phyloP scores from a whole-genome alignment of 2,329 filamentous ascomycete genomes.

The Xylariaceae sp. region DNA sequence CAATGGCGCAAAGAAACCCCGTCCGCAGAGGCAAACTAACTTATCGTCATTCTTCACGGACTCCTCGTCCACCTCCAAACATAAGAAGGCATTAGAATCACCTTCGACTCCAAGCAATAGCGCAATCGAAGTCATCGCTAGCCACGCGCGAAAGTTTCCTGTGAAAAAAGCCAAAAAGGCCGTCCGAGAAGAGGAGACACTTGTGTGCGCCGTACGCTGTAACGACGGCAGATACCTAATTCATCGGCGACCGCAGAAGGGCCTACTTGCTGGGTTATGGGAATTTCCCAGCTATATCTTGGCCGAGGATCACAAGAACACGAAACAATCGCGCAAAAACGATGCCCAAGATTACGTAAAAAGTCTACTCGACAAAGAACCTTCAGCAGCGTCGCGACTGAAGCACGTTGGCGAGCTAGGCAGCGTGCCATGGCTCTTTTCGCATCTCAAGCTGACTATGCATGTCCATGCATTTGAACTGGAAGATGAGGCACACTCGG shows the following conservation, averaged over 20 bases:
- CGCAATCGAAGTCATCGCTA: slow-evolving; percentile 31
- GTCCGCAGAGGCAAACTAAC: slow-evolving; percentile 16
- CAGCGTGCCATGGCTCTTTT: slow-evolving; percentile 53
- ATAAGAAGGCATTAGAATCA: neutral
- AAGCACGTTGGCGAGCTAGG: slow-evolving; percentile 41
- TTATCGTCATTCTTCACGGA: slow-evolving; percentile 23
- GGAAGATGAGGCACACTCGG: slow-evolving; percentile 10
- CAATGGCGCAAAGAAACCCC: slow-evolving; percentile 10
- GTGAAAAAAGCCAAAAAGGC: slow-evolving; percentile 48
- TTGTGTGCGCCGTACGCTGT: slow-evolving; percentile 48
- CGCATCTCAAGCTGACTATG: slow-evolving; percentile 53
- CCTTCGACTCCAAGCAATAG: slow-evolving; percentile 15
- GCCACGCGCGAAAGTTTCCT: slow-evolving; percentile 48
- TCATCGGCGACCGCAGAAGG: slow-evolving; percentile 47
- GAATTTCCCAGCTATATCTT: slow-evolving; percentile 48
- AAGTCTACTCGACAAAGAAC: neutral
- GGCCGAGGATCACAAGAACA: slow-evolving; percentile 20
- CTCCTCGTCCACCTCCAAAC: neutral
- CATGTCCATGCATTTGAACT: slow-evolving; percentile 49
- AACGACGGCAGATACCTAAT: slow-evolving; percentile 42
- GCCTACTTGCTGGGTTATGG: slow-evolving; percentile 52
- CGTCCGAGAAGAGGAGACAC: slow-evolving; percentile 45
- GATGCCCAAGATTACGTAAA: slow-evolving; percentile 33
- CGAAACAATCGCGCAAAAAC: slow-evolving; percentile 28
- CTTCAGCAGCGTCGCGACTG: slow-evolving; percentile 5